Conservation (phyloP, 768 basidiomycete species). For the Tulasnella sp. region DNA sequence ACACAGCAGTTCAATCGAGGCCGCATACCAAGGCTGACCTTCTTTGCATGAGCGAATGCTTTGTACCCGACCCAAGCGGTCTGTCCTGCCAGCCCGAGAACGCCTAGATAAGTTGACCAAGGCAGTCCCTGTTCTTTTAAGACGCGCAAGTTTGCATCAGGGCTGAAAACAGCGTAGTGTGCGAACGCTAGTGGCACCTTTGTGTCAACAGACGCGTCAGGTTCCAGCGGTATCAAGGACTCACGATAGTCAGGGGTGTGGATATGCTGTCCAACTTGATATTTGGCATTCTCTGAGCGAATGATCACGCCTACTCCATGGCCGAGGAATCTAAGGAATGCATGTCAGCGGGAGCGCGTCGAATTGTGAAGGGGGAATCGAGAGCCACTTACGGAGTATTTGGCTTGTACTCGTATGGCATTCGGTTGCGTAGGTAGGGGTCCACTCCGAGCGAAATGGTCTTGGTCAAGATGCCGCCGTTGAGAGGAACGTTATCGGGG, state of each 20-base stretch:
- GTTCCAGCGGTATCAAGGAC: constrained; percentile 36
- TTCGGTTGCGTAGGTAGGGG: constrained; percentile 50
- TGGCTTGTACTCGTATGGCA: constrained; percentile 45
- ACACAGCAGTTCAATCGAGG: neutral
- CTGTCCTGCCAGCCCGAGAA: constrained; percentile 50
- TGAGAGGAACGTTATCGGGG: constrained; percentile 50
- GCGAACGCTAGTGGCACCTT: constrained; percentile 44
- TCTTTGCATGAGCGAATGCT: neutral
- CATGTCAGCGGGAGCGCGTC: constrained; percentile 39
- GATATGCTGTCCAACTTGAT: constrained; percentile 50
- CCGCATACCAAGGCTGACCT: neutral
- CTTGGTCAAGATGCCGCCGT: constrained; percentile 57
- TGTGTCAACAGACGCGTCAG: constrained; percentile 34
- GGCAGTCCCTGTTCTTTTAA: constrained; percentile 53
- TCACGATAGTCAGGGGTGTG: constrained; percentile 42
- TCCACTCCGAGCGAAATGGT: constrained; percentile 54
- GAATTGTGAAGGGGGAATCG: neutral
- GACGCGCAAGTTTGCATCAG: constrained; percentile 39
- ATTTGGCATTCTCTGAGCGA: constrained; percentile 47
- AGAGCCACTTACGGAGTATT: constrained; percentile 42
- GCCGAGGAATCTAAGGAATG: constrained; percentile 42
- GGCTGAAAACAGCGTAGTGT: constrained; percentile 47
- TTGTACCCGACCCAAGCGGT: constrained; percentile 2
- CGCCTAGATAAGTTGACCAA: constrained; percentile 56
- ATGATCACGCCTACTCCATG: constrained; percentile 50